These are phyloP conservation scores for Saturnispora galanensis DNA, from an alignment of 805 yeast genomes.

Conservation along the genomic window DNA sequence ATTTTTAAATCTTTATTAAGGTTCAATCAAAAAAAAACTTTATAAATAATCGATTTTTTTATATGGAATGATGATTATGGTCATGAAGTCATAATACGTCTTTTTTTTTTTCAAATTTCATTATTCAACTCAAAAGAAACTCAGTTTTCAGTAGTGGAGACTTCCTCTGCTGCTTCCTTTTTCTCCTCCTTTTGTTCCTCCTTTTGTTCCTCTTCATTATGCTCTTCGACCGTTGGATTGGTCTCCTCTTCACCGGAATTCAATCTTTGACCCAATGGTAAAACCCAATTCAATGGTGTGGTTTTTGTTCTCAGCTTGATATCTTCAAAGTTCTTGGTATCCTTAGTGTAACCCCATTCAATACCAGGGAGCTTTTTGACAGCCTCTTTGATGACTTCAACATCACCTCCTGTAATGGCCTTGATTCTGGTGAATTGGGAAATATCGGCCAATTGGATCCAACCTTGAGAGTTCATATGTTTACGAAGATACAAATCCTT, in stretches of 20 bases:
- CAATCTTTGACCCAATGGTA: slow-evolving; percentile 42
- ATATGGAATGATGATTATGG: no score
- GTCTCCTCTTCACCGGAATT: slow-evolving; percentile 34
- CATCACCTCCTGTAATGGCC: slow-evolving; percentile 49
- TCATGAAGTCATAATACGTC: background rate
- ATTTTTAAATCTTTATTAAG: no score
- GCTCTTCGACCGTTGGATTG: slow-evolving; percentile 5
- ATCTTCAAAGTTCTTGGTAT: slow-evolving; percentile 24
- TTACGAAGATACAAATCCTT: slow-evolving; percentile 77
- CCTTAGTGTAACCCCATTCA: slow-evolving; percentile 25
- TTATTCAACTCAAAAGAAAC: background rate
- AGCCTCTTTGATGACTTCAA: slow-evolving; percentile 43
- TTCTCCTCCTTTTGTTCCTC: background rate
- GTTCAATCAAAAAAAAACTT: no score
- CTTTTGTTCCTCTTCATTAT: background rate
- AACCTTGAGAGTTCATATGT: slow-evolving; percentile 72
- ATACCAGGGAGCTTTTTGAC: slow-evolving; percentile 40
- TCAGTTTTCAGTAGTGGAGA: no score
- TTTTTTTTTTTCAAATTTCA: slow-evolving; percentile 14
- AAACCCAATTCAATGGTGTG: slow-evolving; percentile 59
- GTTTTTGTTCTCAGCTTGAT: slow-evolving; percentile 48
- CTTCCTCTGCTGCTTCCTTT: background rate
- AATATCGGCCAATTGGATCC: slow-evolving; percentile 52
- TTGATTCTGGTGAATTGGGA: slow-evolving; percentile 70
- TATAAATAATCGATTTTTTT: background rate